phyloP scores from a whole-genome alignment of 176 grass and related monocot genomes.

The Urochloa ruziziensis region DNA sequence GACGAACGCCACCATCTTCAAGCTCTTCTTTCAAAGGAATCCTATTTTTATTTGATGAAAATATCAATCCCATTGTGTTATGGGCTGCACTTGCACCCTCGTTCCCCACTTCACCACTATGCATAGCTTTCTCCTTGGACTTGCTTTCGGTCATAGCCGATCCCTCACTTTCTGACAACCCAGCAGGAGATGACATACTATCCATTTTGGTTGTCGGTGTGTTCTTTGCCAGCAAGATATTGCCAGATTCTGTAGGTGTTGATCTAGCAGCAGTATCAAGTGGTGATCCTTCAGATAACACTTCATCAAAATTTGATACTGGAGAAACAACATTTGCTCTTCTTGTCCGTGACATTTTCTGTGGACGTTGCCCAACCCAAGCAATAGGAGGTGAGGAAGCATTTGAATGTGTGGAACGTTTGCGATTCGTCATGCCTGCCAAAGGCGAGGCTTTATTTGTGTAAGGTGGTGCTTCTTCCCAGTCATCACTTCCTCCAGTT shows the following conservation, averaged over 20 bases:
- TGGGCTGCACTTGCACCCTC: constrained; percentile 31
- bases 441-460: constrained; percentile 64
- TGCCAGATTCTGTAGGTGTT: constrained; percentile 25
- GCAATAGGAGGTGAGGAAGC: constrained; percentile 67
- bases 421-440: constrained; percentile 51
- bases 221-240: constrained; percentile 25
- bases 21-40: constrained; percentile 80
- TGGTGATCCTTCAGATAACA: constrained; percentile 54
- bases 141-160: constrained; percentile 49
- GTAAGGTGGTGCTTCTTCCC: constrained; percentile 44
- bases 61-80: constrained; percentile 34
- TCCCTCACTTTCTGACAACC: constrained; percentile 72
- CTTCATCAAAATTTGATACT: constrained; percentile 83
- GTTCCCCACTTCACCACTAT: constrained; percentile 55
- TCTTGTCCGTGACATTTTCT: constrained; percentile 81
- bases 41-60: constrained; percentile 60
- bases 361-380: constrained; percentile 73
- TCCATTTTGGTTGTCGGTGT: constrained; percentile 36
- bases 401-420: constrained; percentile 51
- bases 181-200: constrained; percentile 55
- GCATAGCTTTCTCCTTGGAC: constrained; percentile 59
- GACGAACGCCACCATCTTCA: constrained; percentile 51
- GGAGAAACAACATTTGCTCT: constrained; percentile 87
- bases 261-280: constrained; percentile 54
- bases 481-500: constrained; percentile 56